These are phyloP conservation scores for Mycena alexandri DNA, from an alignment of 768 basidiomycete species.

Conservation along the genomic window DNA sequence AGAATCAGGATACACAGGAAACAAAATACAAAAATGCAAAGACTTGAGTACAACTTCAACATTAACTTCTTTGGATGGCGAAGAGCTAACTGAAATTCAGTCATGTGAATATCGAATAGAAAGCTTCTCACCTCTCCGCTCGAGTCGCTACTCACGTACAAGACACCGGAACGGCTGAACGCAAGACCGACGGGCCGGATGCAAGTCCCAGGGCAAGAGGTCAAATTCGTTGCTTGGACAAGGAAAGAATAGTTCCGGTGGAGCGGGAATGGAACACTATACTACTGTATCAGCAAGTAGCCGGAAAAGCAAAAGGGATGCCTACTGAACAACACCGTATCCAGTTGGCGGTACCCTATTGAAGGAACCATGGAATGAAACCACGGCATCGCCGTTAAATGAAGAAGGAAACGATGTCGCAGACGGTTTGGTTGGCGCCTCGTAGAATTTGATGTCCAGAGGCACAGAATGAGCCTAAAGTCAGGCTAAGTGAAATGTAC, in stretches of 20 bases:
- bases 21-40: no score
- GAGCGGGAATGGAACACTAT: slow-evolving; percentile 47
- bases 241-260: slow-evolving; percentile 44
- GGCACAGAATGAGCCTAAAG: slow-evolving; percentile 61
- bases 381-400: slow-evolving; percentile 52
- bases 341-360: slow-evolving; percentile 58
- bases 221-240: slow-evolving; percentile 54
- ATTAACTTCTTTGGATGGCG: slow-evolving; percentile 12
- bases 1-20: no score
- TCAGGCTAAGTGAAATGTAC: neutral
- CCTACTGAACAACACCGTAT: slow-evolving; percentile 59
- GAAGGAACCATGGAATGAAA: slow-evolving; percentile 62
- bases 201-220: slow-evolving; percentile 55
- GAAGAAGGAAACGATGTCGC: slow-evolving; percentile 44
- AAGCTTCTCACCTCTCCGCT: slow-evolving; percentile 54
- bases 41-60: no score
- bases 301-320: neutral
- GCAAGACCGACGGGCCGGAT: slow-evolving; percentile 60
- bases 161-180: slow-evolving; percentile 49
- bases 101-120: neutral
- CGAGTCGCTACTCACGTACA: slow-evolving; percentile 58
- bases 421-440: slow-evolving; percentile 17
- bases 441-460: slow-evolving; percentile 60
- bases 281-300: neutral
- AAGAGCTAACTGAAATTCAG: slow-evolving; percentile 19